These are phyloP conservation scores for Priceomyces fermenticarens DNA, from an alignment of 805 yeast genomes.

Conservation along the genomic window DNA sequence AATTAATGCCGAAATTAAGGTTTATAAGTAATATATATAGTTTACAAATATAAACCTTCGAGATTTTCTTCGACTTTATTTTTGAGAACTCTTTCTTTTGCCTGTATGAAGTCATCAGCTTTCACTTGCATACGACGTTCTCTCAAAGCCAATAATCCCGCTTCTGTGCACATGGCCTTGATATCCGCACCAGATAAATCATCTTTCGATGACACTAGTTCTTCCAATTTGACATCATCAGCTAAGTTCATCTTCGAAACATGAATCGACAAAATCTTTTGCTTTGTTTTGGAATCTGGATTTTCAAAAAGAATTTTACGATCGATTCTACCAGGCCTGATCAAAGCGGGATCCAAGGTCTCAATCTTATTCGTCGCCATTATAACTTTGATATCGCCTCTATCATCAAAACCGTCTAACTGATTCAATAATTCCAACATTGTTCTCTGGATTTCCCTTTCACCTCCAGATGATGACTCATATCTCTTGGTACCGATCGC, in stretches of 20 bases:
- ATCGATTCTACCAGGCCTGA: constrained; percentile 97
- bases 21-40: constrained; percentile 1
- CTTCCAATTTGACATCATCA: constrained; percentile 84
- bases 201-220: constrained; percentile 84
- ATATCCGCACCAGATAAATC: constrained; percentile 97
- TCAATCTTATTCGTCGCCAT: constrained; percentile 98
- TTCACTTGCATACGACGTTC: constrained; percentile 98
- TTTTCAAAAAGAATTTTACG: constrained; percentile 94
- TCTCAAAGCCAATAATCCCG: constrained; percentile 91
- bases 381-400: constrained; percentile 95
- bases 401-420: constrained; percentile 94
- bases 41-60: constrained; percentile 82
- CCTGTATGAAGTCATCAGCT: constrained; percentile 88
- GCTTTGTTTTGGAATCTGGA: constrained; percentile 89
- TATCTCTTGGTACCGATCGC: constrained; percentile 99
- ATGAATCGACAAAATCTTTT: constrained; percentile 88
- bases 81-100: constrained; percentile 92
- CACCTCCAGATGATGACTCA: constrained; percentile 96
- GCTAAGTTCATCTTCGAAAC: constrained; percentile 90
- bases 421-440: constrained; percentile 95
- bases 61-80: constrained; percentile 94
- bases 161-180: constrained; percentile 96
- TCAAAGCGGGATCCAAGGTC: constrained; percentile 89
- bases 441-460: constrained; percentile 95
- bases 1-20: constrained; percentile 8